Percentiles rank a stretch among this genome's conserved stretches.
These are phyloP conservation scores for Spatholobus suberectus DNA, from an alignment of 306 rosid species.

Conservation along the genomic window DNA sequence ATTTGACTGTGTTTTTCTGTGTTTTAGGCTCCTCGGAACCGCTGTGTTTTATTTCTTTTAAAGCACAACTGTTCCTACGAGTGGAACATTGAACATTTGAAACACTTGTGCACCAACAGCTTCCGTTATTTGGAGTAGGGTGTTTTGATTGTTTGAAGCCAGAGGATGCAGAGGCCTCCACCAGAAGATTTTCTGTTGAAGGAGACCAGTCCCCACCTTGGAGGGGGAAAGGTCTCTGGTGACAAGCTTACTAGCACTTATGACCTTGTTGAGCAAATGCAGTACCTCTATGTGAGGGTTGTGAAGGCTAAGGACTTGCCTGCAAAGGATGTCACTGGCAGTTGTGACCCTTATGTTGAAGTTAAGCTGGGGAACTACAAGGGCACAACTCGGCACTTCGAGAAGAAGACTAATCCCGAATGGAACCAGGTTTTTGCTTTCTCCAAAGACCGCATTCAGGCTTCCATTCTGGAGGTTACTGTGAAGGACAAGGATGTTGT, in stretches of 20 bases:
- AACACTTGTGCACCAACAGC: slow-evolving; percentile 32
- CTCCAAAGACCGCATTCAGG: slow-evolving; percentile 88
- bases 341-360: slow-evolving; percentile 93
- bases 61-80: slow-evolving; percentile 22
- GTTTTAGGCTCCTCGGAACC: slow-evolving; percentile 62
- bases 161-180: slow-evolving; percentile 92
- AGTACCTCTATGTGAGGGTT: slow-evolving; percentile 94
- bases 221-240: slow-evolving; percentile 91
- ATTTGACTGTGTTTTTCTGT: slow-evolving; percentile 56
- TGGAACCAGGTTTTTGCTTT: slow-evolving; percentile 97
- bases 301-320: slow-evolving; percentile 92
- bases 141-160: slow-evolving; percentile 41
- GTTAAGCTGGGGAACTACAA: slow-evolving; percentile 93
- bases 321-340: slow-evolving; percentile 82
- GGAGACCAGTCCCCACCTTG: slow-evolving; percentile 98
- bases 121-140: slow-evolving; percentile 41
- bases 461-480: slow-evolving; percentile 79
- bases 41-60: slow-evolving; percentile 47
- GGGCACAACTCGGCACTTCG: slow-evolving; percentile 92
- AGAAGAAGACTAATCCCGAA: slow-evolving; percentile 92
- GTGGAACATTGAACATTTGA: slow-evolving; percentile 34
- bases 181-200: slow-evolving; percentile 89
- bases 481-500: slow-evolving; percentile 91
- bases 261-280: slow-evolving; percentile 99
- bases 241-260: slow-evolving; percentile 92